phyloP scores from a whole-genome alignment of 83 land plant species.

The Picea mariana region DNA sequence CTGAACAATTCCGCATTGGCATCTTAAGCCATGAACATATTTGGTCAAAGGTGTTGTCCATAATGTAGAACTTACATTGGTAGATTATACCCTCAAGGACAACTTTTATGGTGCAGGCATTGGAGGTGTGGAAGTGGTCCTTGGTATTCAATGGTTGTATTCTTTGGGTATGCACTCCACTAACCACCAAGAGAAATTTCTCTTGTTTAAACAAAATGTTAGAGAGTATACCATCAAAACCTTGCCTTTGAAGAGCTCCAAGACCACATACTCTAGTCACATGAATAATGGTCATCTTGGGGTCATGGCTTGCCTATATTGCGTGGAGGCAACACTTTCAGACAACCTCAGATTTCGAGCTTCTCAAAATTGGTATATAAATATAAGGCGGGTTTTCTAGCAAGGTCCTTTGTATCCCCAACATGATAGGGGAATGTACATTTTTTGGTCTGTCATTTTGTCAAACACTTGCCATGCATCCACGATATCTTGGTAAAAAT shows the following conservation, averaged over 20 bases:
- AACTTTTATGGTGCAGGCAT: neutral
- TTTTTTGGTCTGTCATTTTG: too few species aligned
- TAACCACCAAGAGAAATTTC: neutral
- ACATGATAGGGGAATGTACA: too few species aligned
- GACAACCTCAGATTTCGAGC: too few species aligned
- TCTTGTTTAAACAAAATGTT: neutral
- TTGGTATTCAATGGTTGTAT: neutral
- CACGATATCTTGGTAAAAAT: too few species aligned
- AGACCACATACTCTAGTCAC: neutral
- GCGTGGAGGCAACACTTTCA: neutral
- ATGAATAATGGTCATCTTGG: neutral
- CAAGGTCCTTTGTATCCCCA: too few species aligned
- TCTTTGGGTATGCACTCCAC: neutral
- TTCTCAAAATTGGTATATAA: too few species aligned
- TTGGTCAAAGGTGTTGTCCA: neutral
- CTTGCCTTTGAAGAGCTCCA: neutral
- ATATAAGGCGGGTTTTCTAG: too few species aligned
- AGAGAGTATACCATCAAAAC: neutral
- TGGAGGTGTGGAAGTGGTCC: neutral
- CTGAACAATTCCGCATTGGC: neutral
- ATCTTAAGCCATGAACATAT: neutral
- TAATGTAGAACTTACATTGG: neutral
- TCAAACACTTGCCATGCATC: too few species aligned
- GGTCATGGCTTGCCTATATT: neutral
- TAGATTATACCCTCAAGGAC: neutral